A percentile compares a stretch with the other conserved stretches of the same genome.
These are phyloP conservation scores for Pseudopithomyces chartarum DNA, from an alignment of 2,329 filamentous ascomycete species.

Conservation along the genomic window DNA sequence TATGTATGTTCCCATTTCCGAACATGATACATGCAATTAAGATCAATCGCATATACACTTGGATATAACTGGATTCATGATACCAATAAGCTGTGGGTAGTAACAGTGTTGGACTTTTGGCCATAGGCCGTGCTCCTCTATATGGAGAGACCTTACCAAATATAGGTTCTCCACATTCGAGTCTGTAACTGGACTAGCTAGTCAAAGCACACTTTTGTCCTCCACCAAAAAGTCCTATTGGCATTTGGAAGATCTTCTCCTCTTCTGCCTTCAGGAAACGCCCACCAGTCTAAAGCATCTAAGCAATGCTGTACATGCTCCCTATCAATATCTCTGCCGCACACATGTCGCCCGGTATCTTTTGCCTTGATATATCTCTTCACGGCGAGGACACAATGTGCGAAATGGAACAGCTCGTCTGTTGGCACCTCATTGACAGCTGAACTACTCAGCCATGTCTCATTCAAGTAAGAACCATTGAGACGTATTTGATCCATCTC, in stretches of 20 bases:
- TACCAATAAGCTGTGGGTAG: no score
- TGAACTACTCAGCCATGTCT: conserved; percentile 12
- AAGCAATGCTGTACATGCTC: conserved; percentile 17
- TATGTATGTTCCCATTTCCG: no score
- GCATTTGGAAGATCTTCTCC: conserved; percentile 5
- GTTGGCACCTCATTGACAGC: conserved; percentile 5
- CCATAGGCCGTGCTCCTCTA: neutral
- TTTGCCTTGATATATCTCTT: conserved; percentile 14
- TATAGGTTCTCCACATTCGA: neutral
- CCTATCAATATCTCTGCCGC: conserved; percentile 15
- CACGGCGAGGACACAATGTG: conserved; percentile 17
- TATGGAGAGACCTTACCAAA: neutral
- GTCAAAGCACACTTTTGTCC: conserved; percentile 16
- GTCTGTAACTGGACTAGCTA: neutral
- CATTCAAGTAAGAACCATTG: conserved; percentile 11
- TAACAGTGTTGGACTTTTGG: no score
- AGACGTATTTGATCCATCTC: conserved; percentile 9
- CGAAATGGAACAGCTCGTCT: conserved; percentile 16
- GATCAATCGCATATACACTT: no score
- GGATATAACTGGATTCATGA: no score
- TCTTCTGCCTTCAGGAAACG: conserved; percentile 12
- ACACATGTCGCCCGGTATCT: conserved; percentile 15
- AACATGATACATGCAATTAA: no score
- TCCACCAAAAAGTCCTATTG: conserved; percentile 7
- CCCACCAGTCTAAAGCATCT: conserved; percentile 18